A percentile compares a stretch with the other conserved stretches of the same genome.
phyloP scores from a whole-genome alignment of 805 yeast genomes.

The Starmerella apicola region DNA sequence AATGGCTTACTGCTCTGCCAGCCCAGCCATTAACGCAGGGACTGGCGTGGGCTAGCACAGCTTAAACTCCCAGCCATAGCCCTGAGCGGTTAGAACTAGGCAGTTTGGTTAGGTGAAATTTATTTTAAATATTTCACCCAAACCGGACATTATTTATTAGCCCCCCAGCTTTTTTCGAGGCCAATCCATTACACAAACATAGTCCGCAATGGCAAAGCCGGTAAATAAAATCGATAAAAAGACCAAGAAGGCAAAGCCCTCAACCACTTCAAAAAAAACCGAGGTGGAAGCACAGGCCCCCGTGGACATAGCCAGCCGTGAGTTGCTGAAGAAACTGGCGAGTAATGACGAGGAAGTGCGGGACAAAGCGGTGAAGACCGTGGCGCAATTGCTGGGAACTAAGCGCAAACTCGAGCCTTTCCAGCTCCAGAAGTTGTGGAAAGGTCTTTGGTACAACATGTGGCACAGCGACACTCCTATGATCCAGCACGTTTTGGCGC shows the following conservation, averaged over 20 bases:
- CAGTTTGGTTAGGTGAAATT: no score
- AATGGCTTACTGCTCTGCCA: no score
- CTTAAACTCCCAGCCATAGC: no score
- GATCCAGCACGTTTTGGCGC: conserved; percentile 79
- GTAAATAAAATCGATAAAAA: no score
- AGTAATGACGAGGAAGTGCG: conserved; percentile 43
- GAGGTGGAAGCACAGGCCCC: neutral
- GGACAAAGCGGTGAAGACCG: conserved; percentile 55
- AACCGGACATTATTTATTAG: no score
- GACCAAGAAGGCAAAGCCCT: neutral
- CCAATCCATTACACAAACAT: no score
- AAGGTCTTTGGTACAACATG: conserved; percentile 89
- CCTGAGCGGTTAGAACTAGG: no score
- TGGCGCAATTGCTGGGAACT: conserved; percentile 44
- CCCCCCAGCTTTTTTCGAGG: no score
- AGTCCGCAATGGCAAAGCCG: no score
- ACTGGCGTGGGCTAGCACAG: no score
- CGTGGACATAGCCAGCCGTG: conserved; percentile 7
- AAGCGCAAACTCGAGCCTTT: conserved; percentile 31
- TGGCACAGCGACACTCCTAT: conserved; percentile 93
- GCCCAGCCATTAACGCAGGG: no score
- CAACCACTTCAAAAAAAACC: neutral
- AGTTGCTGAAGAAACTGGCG: conserved; percentile 17
- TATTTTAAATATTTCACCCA: no score
- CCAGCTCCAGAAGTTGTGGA: conserved; percentile 81